Conservation (phyloP, 164 flowering plant species). For the Chimonanthus praecox region DNA sequence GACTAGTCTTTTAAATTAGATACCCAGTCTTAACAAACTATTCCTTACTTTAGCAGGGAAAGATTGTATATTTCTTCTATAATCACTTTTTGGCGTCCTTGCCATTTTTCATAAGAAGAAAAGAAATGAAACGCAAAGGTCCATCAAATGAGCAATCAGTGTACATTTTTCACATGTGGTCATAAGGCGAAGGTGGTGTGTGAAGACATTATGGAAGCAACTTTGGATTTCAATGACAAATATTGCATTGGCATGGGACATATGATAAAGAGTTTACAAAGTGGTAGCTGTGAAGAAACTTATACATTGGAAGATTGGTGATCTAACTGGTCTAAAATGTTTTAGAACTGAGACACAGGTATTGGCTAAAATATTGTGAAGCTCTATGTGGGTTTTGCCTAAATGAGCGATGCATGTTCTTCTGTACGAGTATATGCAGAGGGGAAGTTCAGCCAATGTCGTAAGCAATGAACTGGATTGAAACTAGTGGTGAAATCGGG, state of each 20-base stretch:
- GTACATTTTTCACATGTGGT: constrained; percentile 10
- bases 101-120: background rate
- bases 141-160: background rate
- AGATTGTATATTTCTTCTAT: background rate
- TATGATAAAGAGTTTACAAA: constrained; percentile 16
- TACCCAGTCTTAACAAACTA: too few relatives aligned
- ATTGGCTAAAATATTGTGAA: background rate
- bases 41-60: background rate
- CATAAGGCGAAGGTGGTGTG: constrained; percentile 2
- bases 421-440: constrained; percentile 13
- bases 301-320: background rate
- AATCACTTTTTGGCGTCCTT: background rate
- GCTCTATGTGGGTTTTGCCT: background rate
- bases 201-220: constrained; percentile 13
- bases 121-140: too few relatives aligned
- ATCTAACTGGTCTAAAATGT: background rate
- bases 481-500: constrained; percentile 8
- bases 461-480: constrained; percentile 22
- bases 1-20: too few relatives aligned
- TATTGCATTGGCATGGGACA: constrained; percentile 15
- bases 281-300: constrained; percentile 1
- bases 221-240: constrained; percentile 10
- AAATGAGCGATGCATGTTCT: background rate
- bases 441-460: constrained; percentile 43
- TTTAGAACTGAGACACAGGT: background rate